These are phyloP conservation scores for Bothriochloa decipiens DNA, from an alignment of 176 grass and related monocot genomes.

Conservation along the genomic window DNA sequence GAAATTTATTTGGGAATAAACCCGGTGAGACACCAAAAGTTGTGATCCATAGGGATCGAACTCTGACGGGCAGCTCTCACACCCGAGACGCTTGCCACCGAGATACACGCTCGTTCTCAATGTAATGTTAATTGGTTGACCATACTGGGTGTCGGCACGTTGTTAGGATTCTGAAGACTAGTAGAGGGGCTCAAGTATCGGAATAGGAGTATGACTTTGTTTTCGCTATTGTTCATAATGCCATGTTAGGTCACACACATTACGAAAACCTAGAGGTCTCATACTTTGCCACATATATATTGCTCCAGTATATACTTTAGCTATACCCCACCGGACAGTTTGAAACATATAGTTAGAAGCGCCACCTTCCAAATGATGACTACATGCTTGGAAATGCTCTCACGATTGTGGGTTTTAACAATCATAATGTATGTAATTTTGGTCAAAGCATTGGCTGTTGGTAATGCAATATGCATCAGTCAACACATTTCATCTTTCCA, in stretches of 20 bases:
- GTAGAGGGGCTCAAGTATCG: background rate
- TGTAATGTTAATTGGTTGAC: constrained; percentile 24
- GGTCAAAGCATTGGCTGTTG: constrained; percentile 29
- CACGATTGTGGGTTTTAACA: background rate
- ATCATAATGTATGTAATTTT: background rate
- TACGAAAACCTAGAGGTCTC: background rate
- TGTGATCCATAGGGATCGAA: too few species aligned
- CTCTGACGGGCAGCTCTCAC: too few species aligned
- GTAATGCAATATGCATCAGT: constrained; percentile 39
- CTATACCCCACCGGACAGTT: background rate
- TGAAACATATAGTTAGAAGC: background rate
- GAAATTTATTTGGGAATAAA: too few species aligned
- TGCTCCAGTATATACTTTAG: background rate
- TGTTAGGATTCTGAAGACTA: constrained; percentile 44
- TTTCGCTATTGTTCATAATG: constrained; percentile 6
- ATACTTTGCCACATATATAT: background rate
- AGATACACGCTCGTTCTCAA: too few species aligned
- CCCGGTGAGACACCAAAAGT: too few species aligned
- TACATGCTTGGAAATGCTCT: constrained; percentile 18
- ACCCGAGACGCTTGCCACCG: too few species aligned
- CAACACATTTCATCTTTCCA: constrained; percentile 2
- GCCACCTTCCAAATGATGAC: constrained; percentile 28
- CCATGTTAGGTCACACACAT: constrained; percentile 16
- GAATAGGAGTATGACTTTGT: constrained; percentile 20
- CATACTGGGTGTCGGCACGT: background rate